Evolutionary conservation across 169 alveolate genomes (phyloP).

Genomic region (Plasmodium vivax): DNA sequence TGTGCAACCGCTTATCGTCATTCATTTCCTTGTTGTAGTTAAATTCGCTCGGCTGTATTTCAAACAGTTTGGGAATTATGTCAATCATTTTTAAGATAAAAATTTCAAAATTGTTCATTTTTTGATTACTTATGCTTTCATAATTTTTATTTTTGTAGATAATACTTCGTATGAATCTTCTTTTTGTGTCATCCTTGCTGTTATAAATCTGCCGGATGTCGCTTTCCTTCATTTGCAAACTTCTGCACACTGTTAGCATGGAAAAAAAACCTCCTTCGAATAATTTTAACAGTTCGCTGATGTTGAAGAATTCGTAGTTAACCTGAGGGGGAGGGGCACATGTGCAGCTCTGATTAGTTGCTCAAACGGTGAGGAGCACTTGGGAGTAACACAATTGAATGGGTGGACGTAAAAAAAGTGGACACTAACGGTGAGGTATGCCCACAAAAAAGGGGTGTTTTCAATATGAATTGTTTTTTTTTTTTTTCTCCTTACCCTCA

Average conservation of each 20-base stretch:
- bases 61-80: conserved; percentile 57
- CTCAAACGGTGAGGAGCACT: not conserved
- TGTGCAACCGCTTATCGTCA: not conserved
- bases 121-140: conserved; percentile 53
- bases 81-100: conserved; percentile 66
- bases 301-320: conserved; percentile 63
- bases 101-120: conserved; percentile 73
- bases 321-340: conserved; percentile 31
- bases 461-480: not conserved
- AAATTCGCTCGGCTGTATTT: conserved; percentile 48
- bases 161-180: conserved; percentile 26
- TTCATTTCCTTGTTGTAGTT: not conserved
- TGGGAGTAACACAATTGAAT: not conserved
- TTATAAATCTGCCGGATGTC: conserved; percentile 22
- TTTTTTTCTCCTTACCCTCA: conserved; percentile 8
- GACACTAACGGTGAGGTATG: not conserved
- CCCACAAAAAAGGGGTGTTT: not conserved
- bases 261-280: conserved; percentile 39
- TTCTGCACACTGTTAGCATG: conserved; percentile 50
- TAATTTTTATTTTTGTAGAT: conserved; percentile 62
- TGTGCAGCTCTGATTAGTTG: not conserved
- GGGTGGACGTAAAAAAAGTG: not conserved
- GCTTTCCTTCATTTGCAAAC: conserved; percentile 10
- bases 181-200: not conserved
- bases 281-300: conserved; percentile 45